These are phyloP conservation scores for Gynandropsis gynandra DNA, from an alignment of 345 rosid species.

Conservation along the genomic window DNA sequence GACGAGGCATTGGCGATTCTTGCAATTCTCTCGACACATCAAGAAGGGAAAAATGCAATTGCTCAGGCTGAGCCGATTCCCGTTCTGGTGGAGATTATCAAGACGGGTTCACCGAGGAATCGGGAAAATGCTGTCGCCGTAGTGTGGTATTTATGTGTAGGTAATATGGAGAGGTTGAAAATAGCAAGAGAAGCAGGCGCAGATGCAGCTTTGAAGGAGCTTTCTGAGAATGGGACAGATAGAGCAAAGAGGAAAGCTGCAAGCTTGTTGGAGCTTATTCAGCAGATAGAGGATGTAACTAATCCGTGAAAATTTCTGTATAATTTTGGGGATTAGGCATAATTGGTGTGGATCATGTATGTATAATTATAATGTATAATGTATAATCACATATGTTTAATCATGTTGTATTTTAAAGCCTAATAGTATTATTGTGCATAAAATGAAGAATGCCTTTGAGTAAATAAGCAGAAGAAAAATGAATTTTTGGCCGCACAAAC, in stretches of 20 bases:
- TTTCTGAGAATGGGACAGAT: conserved; percentile 80
- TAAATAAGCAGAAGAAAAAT: too few relatives aligned
- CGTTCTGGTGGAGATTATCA: conserved; percentile 61
- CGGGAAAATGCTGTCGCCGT: conserved; percentile 86
- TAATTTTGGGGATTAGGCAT: background rate
- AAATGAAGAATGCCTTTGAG: too few relatives aligned
- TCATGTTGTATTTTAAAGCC: too few relatives aligned
- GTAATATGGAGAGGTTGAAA: conserved; percentile 57
- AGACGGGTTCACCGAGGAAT: conserved; percentile 88
- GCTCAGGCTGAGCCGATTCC: conserved; percentile 70
- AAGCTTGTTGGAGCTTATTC: conserved; percentile 64
- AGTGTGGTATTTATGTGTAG: conserved; percentile 70
- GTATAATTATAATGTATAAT: too few relatives aligned
- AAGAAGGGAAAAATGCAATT: conserved; percentile 77
- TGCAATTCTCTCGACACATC: conserved; percentile 86
- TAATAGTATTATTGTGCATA: too few relatives aligned
- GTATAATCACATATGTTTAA: too few relatives aligned
- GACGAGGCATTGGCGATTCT: conserved; percentile 88
- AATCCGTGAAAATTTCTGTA: conserved; percentile 7
- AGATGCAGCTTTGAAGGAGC: conserved; percentile 70
- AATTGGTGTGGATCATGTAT: too few relatives aligned
- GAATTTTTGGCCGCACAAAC: too few relatives aligned
- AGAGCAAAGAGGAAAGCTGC: conserved; percentile 97
- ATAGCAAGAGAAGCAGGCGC: conserved; percentile 60
- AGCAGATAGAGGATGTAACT: conserved; percentile 32